Percentiles rank a stretch among this genome's conserved stretches.
These are phyloP conservation scores for Aphanomyces stellatus DNA, from an alignment of 352 stramenopile genomes.

Conservation along the genomic window DNA sequence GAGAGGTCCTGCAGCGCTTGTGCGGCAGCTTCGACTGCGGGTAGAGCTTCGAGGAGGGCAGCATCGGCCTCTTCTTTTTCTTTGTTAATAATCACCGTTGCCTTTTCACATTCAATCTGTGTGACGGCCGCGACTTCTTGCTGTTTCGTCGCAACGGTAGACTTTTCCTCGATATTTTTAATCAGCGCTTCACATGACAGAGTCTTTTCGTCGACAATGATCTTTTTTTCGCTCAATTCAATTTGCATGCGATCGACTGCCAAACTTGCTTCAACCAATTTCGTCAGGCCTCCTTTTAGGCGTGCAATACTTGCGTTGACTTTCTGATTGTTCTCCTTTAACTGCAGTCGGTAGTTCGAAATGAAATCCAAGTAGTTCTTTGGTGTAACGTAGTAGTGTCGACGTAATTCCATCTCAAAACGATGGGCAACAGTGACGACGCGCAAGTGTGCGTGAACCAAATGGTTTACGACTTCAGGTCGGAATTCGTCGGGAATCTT, in stretches of 20 bases:
- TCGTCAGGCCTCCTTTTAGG: constrained; percentile 87
- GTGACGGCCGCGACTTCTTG: constrained; percentile 87
- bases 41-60: constrained; percentile 87
- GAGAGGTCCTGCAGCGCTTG: constrained; percentile 90
- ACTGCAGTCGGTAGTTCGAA: constrained; percentile 85
- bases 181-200: constrained; percentile 89
- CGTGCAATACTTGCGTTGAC: constrained; percentile 86
- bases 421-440: constrained; percentile 85
- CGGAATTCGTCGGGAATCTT: constrained; percentile 81
- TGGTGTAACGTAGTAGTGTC: constrained; percentile 95
- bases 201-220: constrained; percentile 94
- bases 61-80: constrained; percentile 92
- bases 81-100: constrained; percentile 83
- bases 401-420: constrained; percentile 86
- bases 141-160: constrained; percentile 84
- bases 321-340: constrained; percentile 87
- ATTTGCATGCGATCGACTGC: constrained; percentile 92
- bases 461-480: constrained; percentile 73
- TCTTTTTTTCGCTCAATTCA: constrained; percentile 91
- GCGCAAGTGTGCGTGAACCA: constrained; percentile 88
- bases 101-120: constrained; percentile 85
- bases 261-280: constrained; percentile 89
- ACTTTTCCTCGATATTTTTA: constrained; percentile 92
- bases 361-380: constrained; percentile 97
- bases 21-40: constrained; percentile 89